These are phyloP conservation scores for Calonectria naviculata DNA, from an alignment of 2,329 filamentous ascomycete genomes.

Conservation along the genomic window DNA sequence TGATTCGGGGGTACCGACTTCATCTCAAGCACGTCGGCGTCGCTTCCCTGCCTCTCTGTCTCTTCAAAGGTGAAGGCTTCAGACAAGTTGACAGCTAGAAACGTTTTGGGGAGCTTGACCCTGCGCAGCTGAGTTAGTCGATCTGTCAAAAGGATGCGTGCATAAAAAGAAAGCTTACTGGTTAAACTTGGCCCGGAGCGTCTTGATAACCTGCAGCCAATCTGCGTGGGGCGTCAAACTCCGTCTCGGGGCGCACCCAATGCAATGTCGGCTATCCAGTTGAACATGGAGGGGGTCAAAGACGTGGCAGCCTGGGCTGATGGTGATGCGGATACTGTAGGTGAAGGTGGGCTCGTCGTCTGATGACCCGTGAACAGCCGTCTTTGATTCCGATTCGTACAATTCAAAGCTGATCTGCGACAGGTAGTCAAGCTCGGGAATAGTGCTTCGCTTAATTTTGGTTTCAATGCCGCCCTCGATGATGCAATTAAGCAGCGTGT, in stretches of 20 bases:
- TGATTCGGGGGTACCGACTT: slow-evolving; percentile 50
- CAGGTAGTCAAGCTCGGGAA: slow-evolving; percentile 96
- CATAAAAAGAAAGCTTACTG: slow-evolving; percentile 69
- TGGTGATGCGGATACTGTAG: slow-evolving; percentile 96
- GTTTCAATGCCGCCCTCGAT: slow-evolving; percentile 96
- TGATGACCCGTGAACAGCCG: slow-evolving; percentile 49
- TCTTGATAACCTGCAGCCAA: slow-evolving; percentile 98
- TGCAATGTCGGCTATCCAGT: slow-evolving; percentile 95
- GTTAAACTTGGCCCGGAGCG: slow-evolving; percentile 92
- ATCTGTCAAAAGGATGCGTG: slow-evolving; percentile 19
- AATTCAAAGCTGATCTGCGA: slow-evolving; percentile 98
- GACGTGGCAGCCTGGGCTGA: slow-evolving; percentile 95
- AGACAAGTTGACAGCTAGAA: slow-evolving; percentile 72
- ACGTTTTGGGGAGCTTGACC: slow-evolving; percentile 74
- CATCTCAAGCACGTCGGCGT: slow-evolving; percentile 61
- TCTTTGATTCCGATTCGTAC: slow-evolving; percentile 90
- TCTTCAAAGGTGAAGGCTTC: slow-evolving; percentile 71
- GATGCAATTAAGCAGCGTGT: slow-evolving; percentile 97
- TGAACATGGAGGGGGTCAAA: slow-evolving; percentile 97
- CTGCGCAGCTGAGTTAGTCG: slow-evolving; percentile 49
- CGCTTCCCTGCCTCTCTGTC: slow-evolving; percentile 61
- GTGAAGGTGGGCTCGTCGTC: slow-evolving; percentile 79
- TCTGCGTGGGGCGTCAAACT: slow-evolving; percentile 92
- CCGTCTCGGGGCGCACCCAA: slow-evolving; percentile 90
- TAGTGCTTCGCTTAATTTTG: slow-evolving; percentile 94